phyloP scores from a whole-genome alignment of 139 green algal genomes.

The Chlamydomonas applanata region DNA sequence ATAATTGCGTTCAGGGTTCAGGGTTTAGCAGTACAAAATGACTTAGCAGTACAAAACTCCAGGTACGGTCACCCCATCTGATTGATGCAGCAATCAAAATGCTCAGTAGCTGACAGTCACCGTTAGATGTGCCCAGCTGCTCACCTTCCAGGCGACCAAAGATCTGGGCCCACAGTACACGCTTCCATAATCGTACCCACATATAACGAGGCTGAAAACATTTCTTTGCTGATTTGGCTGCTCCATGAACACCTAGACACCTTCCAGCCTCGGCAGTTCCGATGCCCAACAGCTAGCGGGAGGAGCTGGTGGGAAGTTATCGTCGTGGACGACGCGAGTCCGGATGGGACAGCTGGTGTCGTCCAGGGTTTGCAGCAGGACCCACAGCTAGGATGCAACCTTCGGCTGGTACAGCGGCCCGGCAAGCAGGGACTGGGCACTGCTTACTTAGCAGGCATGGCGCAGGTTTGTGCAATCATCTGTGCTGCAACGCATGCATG shows the following conservation, averaged over 20 bases:
- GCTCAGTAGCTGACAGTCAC: too few species aligned
- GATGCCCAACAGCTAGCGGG: neutral
- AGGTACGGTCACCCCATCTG: too few species aligned
- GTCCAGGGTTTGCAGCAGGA: slow-evolving; percentile 31
- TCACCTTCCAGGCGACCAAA: too few species aligned
- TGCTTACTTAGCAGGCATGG: slow-evolving; percentile 43
- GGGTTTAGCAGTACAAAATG: too few species aligned
- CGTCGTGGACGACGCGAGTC: slow-evolving; percentile 92
- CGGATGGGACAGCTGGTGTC: slow-evolving; percentile 85
- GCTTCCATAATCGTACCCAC: slow-evolving; percentile 90
- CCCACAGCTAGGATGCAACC: neutral
- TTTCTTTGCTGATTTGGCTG: slow-evolving; percentile 79
- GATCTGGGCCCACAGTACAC: too few species aligned
- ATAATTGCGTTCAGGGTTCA: too few species aligned
- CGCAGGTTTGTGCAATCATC: neutral
- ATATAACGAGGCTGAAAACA: slow-evolving; percentile 96
- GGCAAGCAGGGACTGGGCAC: slow-evolving; percentile 83
- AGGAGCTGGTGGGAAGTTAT: slow-evolving; percentile 73
- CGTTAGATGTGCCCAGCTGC: too few species aligned
- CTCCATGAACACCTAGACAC: slow-evolving; percentile 66
- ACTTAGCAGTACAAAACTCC: too few species aligned
- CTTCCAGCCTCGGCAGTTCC: neutral
- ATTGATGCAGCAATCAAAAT: too few species aligned
- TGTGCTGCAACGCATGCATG: neutral
- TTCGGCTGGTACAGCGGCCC: slow-evolving; percentile 52